These are phyloP conservation scores for Hordeum vulgare DNA, from an alignment of 176 grass and related monocot species.

Conservation along the genomic window MorexV3_pseudomolecules_assembly NC_058523.1:520456171-520456670, in stretches of 20 bases:
- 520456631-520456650: background rate
- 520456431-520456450: background rate
- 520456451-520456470: background rate
- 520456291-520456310: background rate
- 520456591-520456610: background rate
- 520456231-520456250: background rate
- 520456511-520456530: background rate
- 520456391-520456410: constrained; percentile 29
- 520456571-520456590: background rate
- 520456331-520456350: background rate
- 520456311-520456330: background rate
- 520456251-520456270: background rate
- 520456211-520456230: background rate
- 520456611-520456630: background rate
- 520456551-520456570: background rate
- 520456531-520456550: constrained; percentile 9
- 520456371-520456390: background rate
- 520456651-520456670: background rate
- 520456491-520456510: background rate
- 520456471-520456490: constrained; percentile 20
- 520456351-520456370: background rate
- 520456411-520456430: background rate
- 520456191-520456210: background rate
- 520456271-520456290: background rate
- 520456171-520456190: background rate